These are phyloP conservation scores for Starmera dryadoides DNA, from an alignment of 805 yeast species.

Conservation along the genomic window DNA sequence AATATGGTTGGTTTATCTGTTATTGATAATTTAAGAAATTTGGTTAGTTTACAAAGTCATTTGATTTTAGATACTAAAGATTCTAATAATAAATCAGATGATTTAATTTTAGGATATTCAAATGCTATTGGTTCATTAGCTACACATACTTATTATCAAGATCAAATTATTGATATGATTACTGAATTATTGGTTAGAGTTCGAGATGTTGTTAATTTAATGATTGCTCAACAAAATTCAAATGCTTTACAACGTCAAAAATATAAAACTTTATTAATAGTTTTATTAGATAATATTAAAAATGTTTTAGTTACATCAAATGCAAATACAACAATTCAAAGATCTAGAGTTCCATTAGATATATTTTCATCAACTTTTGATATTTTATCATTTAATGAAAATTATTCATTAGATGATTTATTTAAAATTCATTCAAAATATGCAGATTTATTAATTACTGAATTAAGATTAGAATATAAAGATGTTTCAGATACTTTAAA, in stretches of 20 bases:
- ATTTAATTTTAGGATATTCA: slow-evolving; percentile 38
- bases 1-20: slow-evolving; percentile 85
- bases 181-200: slow-evolving; percentile 49
- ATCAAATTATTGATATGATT: slow-evolving; percentile 79
- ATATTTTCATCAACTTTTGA: slow-evolving; percentile 16
- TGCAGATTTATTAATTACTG: slow-evolving; percentile 10
- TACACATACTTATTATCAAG: slow-evolving; percentile 75
- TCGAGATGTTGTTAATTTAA: slow-evolving; percentile 15
- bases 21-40: slow-evolving; percentile 62
- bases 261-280: slow-evolving; percentile 2
- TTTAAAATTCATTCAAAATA: slow-evolving; percentile 10
- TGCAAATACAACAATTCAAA: slow-evolving; percentile 14
- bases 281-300: slow-evolving; percentile 11
- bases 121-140: slow-evolving; percentile 63
- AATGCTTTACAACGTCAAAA: too few relatives aligned
- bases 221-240: background rate
- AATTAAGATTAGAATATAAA: slow-evolving; percentile 13
- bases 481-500: slow-evolving; percentile 5
- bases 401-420: background rate
- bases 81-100: slow-evolving; percentile 2
- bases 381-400: slow-evolving; percentile 6
- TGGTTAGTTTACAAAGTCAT: slow-evolving; percentile 41
- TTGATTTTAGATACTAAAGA: slow-evolving; percentile 17
- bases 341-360: slow-evolving; percentile 17
- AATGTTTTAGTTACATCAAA: slow-evolving; percentile 11